These are phyloP conservation scores for Mesotaenium endlicherianum DNA, from an alignment of 139 green algal species.

Conservation along the genomic window DNA sequence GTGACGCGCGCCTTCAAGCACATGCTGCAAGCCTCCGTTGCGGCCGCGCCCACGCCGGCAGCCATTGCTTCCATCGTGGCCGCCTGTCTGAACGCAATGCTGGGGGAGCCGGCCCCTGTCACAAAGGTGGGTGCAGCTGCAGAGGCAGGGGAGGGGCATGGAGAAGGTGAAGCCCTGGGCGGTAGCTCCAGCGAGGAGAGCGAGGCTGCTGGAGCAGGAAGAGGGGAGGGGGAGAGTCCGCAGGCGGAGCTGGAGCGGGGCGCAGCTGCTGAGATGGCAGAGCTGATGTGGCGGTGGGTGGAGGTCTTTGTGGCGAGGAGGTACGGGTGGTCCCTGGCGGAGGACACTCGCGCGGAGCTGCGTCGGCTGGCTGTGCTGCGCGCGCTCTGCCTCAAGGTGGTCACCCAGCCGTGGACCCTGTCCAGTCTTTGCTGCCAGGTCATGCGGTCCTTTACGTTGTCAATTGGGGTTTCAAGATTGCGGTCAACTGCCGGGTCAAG, in stretches of 20 bases:
- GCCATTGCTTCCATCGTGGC: slow-evolving; percentile 9
- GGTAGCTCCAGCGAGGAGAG: background rate
- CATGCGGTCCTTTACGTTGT: too few species aligned
- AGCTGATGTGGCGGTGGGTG: slow-evolving; percentile 49
- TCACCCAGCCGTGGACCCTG: background rate
- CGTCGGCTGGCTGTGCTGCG: slow-evolving; percentile 35
- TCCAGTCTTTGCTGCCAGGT: too few species aligned
- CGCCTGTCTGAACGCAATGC: slow-evolving; percentile 24
- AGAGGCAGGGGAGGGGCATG: background rate
- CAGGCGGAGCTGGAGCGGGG: background rate
- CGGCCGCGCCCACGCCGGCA: background rate
- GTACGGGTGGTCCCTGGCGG: slow-evolving; percentile 28
- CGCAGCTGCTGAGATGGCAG: background rate
- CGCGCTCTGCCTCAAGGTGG: slow-evolving; percentile 54
- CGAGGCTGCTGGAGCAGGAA: background rate
- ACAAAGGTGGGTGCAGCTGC: background rate
- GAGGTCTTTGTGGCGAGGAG: slow-evolving; percentile 11
- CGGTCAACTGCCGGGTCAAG: too few species aligned
- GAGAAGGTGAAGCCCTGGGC: background rate
- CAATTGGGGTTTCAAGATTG: too few species aligned
- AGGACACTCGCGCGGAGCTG: background rate
- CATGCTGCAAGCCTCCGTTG: slow-evolving; percentile 20
- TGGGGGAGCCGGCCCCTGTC: background rate
- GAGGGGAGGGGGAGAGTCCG: background rate
- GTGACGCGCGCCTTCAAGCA: slow-evolving; percentile 49